These are phyloP conservation scores for Pichia sorboxylosa DNA, from an alignment of 1,139 yeast genomes.

Conservation along the genomic window DNA sequence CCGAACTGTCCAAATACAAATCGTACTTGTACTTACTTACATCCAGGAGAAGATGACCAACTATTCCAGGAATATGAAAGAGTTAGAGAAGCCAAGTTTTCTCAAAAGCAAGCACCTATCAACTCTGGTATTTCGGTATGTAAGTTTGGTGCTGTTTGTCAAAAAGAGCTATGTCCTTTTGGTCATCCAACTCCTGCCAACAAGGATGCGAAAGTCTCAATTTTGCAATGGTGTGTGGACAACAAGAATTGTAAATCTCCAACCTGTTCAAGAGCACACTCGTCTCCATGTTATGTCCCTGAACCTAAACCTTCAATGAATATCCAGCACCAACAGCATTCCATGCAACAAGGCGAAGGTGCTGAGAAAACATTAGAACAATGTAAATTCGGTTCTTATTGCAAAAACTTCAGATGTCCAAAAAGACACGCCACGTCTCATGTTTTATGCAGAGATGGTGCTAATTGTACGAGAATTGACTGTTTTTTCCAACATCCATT, in stretches of 20 bases:
- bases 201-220: conserved; percentile 54
- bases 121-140: conserved; percentile 46
- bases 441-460: conserved; percentile 72
- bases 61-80: conserved; percentile 56
- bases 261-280: conserved; percentile 64
- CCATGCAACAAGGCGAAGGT: not conserved
- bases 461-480: conserved; percentile 63
- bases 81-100: conserved; percentile 33
- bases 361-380: conserved; percentile 51
- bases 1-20: conserved; percentile 73
- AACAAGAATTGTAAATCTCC: conserved; percentile 54
- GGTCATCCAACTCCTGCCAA: conserved; percentile 90
- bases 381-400: conserved; percentile 65
- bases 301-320: not conserved
- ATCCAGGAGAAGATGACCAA: conserved; percentile 73
- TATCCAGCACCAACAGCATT: not conserved
- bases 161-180: conserved; percentile 70
- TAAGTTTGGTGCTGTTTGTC: conserved; percentile 64
- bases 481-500: conserved; percentile 78
- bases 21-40: conserved; percentile 74
- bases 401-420: conserved; percentile 70
- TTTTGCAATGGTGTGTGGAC: conserved; percentile 65
- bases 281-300: conserved; percentile 47
- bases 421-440: conserved; percentile 72
- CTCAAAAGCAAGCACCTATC: conserved; percentile 19